A percentile compares a stretch with the other conserved stretches of the same genome.
These are phyloP conservation scores for Chlorella sp. DNA, from an alignment of 139 green algal species.

Conservation along the genomic window DNA sequence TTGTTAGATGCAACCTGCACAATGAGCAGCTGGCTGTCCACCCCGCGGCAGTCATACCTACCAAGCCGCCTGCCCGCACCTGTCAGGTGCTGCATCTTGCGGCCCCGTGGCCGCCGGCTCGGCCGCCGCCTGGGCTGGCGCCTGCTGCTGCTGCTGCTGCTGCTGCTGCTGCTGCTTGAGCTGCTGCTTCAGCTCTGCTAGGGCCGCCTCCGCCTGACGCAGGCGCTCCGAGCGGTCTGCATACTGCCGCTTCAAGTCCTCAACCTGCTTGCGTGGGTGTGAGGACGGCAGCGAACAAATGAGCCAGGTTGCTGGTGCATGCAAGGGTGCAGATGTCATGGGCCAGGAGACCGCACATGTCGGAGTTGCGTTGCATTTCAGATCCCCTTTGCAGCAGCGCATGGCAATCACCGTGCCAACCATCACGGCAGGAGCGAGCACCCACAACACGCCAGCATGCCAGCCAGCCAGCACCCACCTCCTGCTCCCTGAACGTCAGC, in stretches of 20 bases:
- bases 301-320: too few species aligned
- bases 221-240: not conserved
- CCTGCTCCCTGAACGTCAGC: slow-evolving; percentile 42
- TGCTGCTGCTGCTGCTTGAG: not conserved
- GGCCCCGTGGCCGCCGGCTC: not conserved
- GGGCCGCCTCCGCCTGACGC: not conserved
- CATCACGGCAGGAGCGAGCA: too few species aligned
- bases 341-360: not conserved
- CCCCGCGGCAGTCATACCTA: not conserved
- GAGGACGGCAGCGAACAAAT: too few species aligned
- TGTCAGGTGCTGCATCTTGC: not conserved
- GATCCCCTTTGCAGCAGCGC: not conserved
- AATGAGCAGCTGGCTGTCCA: not conserved
- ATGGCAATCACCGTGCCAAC: not conserved
- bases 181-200: not conserved
- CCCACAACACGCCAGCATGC: not conserved
- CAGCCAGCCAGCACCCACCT: slow-evolving; percentile 24
- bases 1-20: not conserved
- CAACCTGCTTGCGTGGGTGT: not conserved
- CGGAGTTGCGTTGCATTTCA: not conserved
- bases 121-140: not conserved
- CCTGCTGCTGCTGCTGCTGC: not conserved
- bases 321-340: not conserved
- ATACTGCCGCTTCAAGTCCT: slow-evolving; percentile 12
- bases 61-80: not conserved